Percentiles rank a stretch among this genome's conserved stretches.
Evolutionary conservation across 345 rosid species (phyloP).

Genomic region (Kernera saxatilis): DNA sequence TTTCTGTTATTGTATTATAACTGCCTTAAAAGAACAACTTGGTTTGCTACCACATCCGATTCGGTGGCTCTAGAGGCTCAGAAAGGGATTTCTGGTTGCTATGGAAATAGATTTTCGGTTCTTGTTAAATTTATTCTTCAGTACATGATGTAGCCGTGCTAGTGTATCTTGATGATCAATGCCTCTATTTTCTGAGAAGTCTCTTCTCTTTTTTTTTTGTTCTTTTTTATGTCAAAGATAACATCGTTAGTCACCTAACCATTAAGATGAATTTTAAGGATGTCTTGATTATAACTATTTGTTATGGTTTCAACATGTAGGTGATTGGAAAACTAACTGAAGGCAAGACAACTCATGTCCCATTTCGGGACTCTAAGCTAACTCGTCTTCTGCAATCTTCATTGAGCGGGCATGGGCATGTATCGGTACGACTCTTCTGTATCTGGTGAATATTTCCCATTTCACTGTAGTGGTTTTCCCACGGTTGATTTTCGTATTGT

Average conservation of each 20-base stretch:
- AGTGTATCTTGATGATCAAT: neutral
- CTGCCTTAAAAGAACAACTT: neutral
- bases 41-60: neutral
- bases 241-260: neutral
- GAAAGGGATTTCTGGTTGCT: neutral
- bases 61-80: conserved; percentile 5
- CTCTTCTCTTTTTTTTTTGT: neutral
- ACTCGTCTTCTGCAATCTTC: conserved; percentile 99
- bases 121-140: neutral
- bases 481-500: neutral
- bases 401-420: conserved; percentile 95
- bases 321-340: conserved; percentile 98
- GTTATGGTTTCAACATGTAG: conserved; percentile 40
- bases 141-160: neutral
- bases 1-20: neutral
- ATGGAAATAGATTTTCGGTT: neutral
- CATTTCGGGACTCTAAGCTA: conserved; percentile 97
- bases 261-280: neutral
- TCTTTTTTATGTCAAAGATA: conserved; percentile 3
- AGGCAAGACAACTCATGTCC: conserved; percentile 98
- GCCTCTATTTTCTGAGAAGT: neutral
- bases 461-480: neutral
- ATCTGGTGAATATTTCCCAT: conserved; percentile 14
- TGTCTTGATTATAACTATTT: conserved; percentile 6
- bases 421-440: conserved; percentile 66